Percentiles rank a stretch among this genome's conserved stretches.
phyloP scores from a whole-genome alignment of 2,329 filamentous ascomycete genomes.

The Dactylella cylindrospora region DNA sequence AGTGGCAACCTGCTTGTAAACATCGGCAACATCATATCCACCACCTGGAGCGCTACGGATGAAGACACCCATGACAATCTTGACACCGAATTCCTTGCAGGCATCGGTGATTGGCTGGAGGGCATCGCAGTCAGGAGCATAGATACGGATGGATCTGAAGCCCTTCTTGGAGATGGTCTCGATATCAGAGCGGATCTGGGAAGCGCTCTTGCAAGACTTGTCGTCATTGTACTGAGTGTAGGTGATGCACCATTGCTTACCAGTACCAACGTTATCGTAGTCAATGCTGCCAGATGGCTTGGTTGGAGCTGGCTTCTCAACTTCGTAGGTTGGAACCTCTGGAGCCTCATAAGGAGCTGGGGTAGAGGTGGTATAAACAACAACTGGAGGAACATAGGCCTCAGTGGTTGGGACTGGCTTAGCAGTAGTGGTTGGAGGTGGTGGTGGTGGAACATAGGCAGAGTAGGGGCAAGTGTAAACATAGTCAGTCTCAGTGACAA shows the following conservation, averaged over 20 bases:
- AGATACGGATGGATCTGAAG: slow-evolving; percentile 74
- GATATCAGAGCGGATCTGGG: slow-evolving; percentile 64
- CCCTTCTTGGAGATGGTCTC: slow-evolving; percentile 64
- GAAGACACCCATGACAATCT: slow-evolving; percentile 85
- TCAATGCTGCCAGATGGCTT: slow-evolving; percentile 28
- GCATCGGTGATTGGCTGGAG: slow-evolving; percentile 74
- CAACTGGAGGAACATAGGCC: slow-evolving; percentile 47
- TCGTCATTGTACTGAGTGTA: slow-evolving; percentile 71
- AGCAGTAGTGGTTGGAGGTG: slow-evolving; percentile 49
- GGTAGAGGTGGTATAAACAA: slow-evolving; percentile 45
- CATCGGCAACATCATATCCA: slow-evolving; percentile 61
- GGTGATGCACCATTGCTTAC: slow-evolving; percentile 69
- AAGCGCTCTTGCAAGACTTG: slow-evolving; percentile 64
- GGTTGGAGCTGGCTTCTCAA: slow-evolving; percentile 37
- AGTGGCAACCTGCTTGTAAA: slow-evolving; percentile 67
- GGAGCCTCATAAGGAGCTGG: slow-evolving; percentile 46
- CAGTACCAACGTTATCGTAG: slow-evolving; percentile 49
- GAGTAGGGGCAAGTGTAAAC: slow-evolving; percentile 72
- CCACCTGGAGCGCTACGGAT: slow-evolving; percentile 63
- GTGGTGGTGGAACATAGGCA: slow-evolving; percentile 53
- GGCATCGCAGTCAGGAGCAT: slow-evolving; percentile 87
- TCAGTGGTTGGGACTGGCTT: slow-evolving; percentile 41
- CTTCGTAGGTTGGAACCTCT: slow-evolving; percentile 38
- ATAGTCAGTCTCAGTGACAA: slow-evolving; percentile 67
- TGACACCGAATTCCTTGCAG: slow-evolving; percentile 66